Evolutionary conservation across 768 basidiomycete species (phyloP).

Genomic region (Phlebiopsis flavidoalba): DNA sequence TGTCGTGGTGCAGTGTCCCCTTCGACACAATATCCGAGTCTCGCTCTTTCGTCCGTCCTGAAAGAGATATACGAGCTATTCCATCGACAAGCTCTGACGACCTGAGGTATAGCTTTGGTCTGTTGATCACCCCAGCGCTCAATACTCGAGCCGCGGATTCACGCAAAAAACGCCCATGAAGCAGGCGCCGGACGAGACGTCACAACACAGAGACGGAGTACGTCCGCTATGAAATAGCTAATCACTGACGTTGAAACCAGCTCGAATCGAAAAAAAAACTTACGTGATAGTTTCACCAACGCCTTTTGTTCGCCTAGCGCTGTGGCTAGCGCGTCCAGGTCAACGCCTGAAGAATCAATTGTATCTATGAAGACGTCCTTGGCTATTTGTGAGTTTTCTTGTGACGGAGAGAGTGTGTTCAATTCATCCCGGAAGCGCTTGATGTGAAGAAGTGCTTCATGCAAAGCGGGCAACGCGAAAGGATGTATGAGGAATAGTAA

Average conservation of each 20-base stretch:
- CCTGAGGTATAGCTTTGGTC: slow-evolving; percentile 67
- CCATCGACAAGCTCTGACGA: slow-evolving; percentile 67
- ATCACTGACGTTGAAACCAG: neutral
- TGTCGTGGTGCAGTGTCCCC: slow-evolving; percentile 37
- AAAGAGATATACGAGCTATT: slow-evolving; percentile 36
- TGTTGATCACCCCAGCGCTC: slow-evolving; percentile 49
- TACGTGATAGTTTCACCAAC: slow-evolving; percentile 20
- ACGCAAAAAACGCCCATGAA: slow-evolving; percentile 38
- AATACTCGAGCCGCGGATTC: slow-evolving; percentile 43
- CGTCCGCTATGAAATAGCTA: slow-evolving; percentile 36
- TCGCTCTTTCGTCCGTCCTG: slow-evolving; percentile 36
- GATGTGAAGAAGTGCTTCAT: slow-evolving; percentile 48
- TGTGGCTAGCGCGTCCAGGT: slow-evolving; percentile 46
- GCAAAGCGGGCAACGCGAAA: slow-evolving; percentile 46
- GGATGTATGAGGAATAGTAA: slow-evolving; percentile 64
- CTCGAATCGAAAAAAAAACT: too few species aligned
- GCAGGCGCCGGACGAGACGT: slow-evolving; percentile 50
- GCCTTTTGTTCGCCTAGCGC: slow-evolving; percentile 38
- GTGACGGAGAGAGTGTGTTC: slow-evolving; percentile 45
- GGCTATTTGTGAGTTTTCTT: slow-evolving; percentile 61
- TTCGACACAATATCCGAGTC: slow-evolving; percentile 62
- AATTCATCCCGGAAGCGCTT: slow-evolving; percentile 53
- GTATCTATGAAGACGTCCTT: slow-evolving; percentile 57
- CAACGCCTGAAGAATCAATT: slow-evolving; percentile 59
- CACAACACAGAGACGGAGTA: slow-evolving; percentile 48